Base-by-base conservation (phyloP, 2,329 filamentous ascomycete species). In the Cytospora piceae region DNA sequence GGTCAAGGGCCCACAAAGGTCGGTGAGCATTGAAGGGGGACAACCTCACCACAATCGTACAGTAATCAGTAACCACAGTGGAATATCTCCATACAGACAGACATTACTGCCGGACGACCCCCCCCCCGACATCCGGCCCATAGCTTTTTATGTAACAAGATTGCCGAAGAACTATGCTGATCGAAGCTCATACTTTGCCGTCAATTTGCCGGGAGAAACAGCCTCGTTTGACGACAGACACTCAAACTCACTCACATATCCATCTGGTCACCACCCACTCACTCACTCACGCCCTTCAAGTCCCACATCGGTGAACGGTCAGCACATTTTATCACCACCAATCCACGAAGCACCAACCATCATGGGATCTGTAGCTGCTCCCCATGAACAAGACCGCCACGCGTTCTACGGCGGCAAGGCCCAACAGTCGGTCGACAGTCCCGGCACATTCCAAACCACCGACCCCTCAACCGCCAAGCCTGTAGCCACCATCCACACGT, bases 401-500 rank as follows among this genome's bases (percentile, higher is more conserved):
- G 88, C 93, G 69, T 95, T 90, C 79, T 92, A 93, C 80, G 85
- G 88, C 70, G 93, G 93, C 76, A 83, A 85, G 74, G 78, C 83
- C 54, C 91, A 92, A 73, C 78, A 82, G 31, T 84, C 87, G 58
- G 83, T 83, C 15, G 82, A 80, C 46, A 85, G 87, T 12, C 79
- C 83, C 52, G 82, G 82, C 66, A 87, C 87, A 56, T 94, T 95
- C 79, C 80, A 87, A 69, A 87, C 90, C 34, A 82, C 94, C 74
- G 85, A 95, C 74, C 93, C 93, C 49, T 87, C 92, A 58, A 93
- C 87, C 52, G 87, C 83, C 65, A 80, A 85, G 68, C 83, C 89
- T 7, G 77, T 94, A 59, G 90, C 90, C 69, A 87, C 88, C 70
- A 87, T 96, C 73, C 86, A 92, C 77, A 82, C 85, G 39, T 90